phyloP scores from a whole-genome alignment of 2,329 filamentous ascomycete genomes.

The Fusarium brevicatenulatum region DNA sequence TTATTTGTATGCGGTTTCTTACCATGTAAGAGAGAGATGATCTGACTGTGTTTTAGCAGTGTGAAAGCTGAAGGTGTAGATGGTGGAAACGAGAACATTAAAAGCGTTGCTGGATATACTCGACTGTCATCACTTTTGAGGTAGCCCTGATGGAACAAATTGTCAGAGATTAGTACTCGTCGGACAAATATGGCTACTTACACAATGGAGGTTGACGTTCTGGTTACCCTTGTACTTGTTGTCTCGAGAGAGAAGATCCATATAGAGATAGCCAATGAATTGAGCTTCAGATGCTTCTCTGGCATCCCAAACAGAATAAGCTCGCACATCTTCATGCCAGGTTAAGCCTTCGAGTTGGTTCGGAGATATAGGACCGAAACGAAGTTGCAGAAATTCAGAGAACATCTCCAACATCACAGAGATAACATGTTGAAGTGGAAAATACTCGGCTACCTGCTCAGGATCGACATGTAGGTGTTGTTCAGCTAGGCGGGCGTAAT shows the following conservation, averaged over 20 bases:
- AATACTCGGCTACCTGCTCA: not conserved
- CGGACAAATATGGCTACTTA: not conserved
- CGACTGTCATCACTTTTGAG: not conserved
- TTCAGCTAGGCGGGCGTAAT: not conserved
- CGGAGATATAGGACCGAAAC: not conserved
- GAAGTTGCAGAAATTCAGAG: not conserved
- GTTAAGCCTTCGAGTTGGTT: not conserved
- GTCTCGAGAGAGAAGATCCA: not conserved
- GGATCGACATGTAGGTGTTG: rapidly evolving
- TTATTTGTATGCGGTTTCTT: not conserved
- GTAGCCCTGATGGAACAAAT: not conserved
- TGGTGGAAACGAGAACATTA: not conserved
- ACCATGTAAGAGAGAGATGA: not conserved
- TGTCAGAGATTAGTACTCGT: no score
- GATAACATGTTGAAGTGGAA: not conserved
- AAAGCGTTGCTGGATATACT: not conserved
- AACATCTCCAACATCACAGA: not conserved
- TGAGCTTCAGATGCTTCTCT: rapidly evolving
- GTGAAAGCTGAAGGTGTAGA: rapidly evolving
- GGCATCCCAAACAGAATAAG: not conserved
- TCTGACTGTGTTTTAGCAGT: not conserved
- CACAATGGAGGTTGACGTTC: not conserved
- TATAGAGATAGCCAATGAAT: not conserved
- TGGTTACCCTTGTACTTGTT: not conserved
- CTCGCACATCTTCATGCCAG: not conserved